Conservation (phyloP, 495 filamentous ascomycete genomes). For the Podospora sp. region DNA sequence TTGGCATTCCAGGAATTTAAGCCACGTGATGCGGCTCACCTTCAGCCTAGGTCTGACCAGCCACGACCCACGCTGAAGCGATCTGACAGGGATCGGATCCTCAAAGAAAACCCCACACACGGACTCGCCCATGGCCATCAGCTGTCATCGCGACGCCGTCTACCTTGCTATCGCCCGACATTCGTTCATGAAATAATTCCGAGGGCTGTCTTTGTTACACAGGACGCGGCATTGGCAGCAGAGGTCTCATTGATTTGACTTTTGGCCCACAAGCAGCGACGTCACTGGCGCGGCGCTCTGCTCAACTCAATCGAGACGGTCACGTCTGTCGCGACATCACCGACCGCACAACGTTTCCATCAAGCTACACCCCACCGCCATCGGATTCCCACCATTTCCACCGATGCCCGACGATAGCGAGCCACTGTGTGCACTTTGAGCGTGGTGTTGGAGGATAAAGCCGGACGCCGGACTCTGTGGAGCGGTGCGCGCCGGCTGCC, state of each 20-base stretch:
- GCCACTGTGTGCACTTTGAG: slow-evolving; percentile 8
- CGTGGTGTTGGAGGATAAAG: slow-evolving; percentile 3
- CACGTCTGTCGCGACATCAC: slow-evolving; percentile 5
- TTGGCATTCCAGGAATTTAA: neutral
- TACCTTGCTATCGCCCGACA: slow-evolving; percentile 8
- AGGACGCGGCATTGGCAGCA: neutral
- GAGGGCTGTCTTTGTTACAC: neutral
- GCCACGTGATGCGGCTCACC: slow-evolving; percentile 33
- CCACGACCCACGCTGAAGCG: neutral
- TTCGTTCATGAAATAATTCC: slow-evolving; percentile 12
- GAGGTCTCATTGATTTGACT: neutral
- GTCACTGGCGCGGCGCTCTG: slow-evolving; percentile 3
- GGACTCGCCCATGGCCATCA: slow-evolving; percentile 13
- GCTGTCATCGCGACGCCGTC: slow-evolving; percentile 7
- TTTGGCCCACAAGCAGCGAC: neutral
- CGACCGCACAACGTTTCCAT: slow-evolving; percentile 6
- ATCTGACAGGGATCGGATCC: slow-evolving; percentile 26
- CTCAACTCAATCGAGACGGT: neutral
- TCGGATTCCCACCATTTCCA: neutral
- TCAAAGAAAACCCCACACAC: slow-evolving; percentile 33
- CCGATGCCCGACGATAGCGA: slow-evolving; percentile 13
- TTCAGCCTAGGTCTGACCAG: slow-evolving; percentile 9
- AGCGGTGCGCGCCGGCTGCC: slow-evolving; percentile 8
- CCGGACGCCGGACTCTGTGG: neutral
- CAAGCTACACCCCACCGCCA: neutral